A percentile compares a stretch with the other conserved stretches of the same genome.
phyloP scores from a whole-genome alignment of 768 basidiomycete species.

The Rhizopogon vesiculosus region DNA sequence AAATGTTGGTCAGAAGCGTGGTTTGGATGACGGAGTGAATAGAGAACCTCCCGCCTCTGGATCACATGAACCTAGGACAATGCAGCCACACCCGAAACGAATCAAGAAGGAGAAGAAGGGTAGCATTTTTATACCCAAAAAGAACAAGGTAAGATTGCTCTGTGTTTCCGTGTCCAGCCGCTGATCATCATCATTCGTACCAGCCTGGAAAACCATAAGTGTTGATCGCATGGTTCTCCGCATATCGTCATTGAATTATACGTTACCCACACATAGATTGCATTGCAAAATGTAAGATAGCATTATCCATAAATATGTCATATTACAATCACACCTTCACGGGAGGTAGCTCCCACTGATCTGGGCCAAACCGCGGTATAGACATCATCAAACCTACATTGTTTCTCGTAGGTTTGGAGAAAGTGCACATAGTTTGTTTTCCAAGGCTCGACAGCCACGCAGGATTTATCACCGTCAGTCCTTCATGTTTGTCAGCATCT shows the following conservation, averaged over 20 bases:
- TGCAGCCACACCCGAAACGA: conserved; percentile 25
- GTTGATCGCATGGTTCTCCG: not conserved
- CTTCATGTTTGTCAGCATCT: conserved; percentile 31
- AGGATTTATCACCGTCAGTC: conserved; percentile 80
- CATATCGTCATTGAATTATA: not conserved
- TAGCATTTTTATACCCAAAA: conserved; percentile 62
- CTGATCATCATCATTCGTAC: not conserved
- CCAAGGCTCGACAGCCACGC: conserved; percentile 84
- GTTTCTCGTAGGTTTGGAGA: conserved; percentile 80
- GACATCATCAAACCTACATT: conserved; percentile 64
- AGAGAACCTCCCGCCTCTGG: conserved; percentile 12
- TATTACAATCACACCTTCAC: conserved; percentile 18
- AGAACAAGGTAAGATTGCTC: conserved; percentile 22
- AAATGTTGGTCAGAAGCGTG: conserved; percentile 16
- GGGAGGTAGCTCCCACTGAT: conserved; percentile 85
- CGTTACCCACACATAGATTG: not conserved
- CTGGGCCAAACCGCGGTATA: conserved; percentile 80
- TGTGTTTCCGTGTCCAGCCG: not conserved
- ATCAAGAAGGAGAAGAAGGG: conserved; percentile 29
- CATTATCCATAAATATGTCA: conserved; percentile 16
- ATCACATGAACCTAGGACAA: conserved; percentile 16
- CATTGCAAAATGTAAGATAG: conserved; percentile 5
- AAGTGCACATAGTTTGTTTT: conserved; percentile 76
- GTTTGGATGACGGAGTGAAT: conserved; percentile 5
- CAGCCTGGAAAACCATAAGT: not conserved